Base-by-base conservation (phyloP, 1,139 yeast species). In the Yamadazyma jaroonii region DNA sequence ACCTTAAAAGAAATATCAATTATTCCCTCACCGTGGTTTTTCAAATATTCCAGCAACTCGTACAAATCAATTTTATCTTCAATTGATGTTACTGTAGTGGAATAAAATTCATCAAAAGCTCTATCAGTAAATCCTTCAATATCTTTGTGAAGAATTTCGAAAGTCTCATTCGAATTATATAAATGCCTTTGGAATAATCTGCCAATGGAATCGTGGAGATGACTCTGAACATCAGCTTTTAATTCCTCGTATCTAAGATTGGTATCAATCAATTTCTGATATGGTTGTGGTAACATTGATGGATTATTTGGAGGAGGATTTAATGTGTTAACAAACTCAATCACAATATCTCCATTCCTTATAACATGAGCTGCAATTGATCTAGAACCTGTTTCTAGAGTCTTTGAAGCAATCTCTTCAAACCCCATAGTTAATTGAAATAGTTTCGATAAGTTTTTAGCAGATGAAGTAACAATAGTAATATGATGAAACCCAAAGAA, bases 11-110 rank as follows among this genome's bases (percentile, higher is more conserved):
- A 74, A 8, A 86, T 76, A 53, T 86, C 94, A 56, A 79, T 76
- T 4, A 85, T 85, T 3, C 87, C 85, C 51, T 84, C 92, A 1
- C 94, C 90, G 54, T 86, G 95, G 6, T 51, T 53, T n/a, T 56
- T 54, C 11, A 83, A 59, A 52, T 77, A 84, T 6, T 60, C 50
- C 25, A 63, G 35, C 26, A 64, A 52, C 25, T 53, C 38, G 12
- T 46, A 46, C 12, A 66, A 58, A 35, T 60, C 64, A 42, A 56
- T 50, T 17, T 56, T 41, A 37, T 59, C 62, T 25, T 44, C 46
- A 11, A 39, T 40, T 1, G 54, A 45, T 11, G 28, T 31, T 12
- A 31, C 27, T 21, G 29, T 28, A 14, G 28, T 26, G 9, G 31
- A 10, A 32, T 35, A 30, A 9, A 35, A 34, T 6, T 25, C 34